Conservation (phyloP, 176 grass and related monocot species). For the Zoysia pacifica region DNA sequence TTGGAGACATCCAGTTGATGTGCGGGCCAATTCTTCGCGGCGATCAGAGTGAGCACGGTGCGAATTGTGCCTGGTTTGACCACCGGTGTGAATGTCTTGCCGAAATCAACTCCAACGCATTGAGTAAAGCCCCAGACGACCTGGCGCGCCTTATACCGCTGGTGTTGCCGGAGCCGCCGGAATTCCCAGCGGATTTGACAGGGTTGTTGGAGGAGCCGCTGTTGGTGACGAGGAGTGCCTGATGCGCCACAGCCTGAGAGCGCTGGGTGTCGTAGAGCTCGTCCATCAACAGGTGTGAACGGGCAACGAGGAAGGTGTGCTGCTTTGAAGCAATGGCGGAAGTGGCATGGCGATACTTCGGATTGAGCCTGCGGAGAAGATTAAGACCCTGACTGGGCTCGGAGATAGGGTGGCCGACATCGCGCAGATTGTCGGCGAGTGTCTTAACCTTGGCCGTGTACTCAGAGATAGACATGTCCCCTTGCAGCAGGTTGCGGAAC, state of each 20-base stretch:
- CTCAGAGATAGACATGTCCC: too few relatives aligned
- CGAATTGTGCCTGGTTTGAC: neutral
- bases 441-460: too few relatives aligned
- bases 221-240: neutral
- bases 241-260: accelerated
- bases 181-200: too few relatives aligned
- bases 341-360: neutral
- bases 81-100: neutral
- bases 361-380: neutral
- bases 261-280: neutral
- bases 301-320: neutral
- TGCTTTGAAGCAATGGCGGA: neutral
- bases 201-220: neutral
- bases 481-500: too few relatives aligned
- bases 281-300: neutral
- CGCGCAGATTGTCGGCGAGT: too few relatives aligned
- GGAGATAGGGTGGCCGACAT: neutral
- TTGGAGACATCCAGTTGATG: neutral
- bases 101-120: neutral
- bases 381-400: neutral
- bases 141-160: neutral
- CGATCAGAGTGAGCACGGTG: neutral
- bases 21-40: neutral
- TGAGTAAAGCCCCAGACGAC: neutral
- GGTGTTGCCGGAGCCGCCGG: too few relatives aligned